Base-by-base conservation (phyloP, 345 rosid species). In the Euphorbia lathyris region DNA sequence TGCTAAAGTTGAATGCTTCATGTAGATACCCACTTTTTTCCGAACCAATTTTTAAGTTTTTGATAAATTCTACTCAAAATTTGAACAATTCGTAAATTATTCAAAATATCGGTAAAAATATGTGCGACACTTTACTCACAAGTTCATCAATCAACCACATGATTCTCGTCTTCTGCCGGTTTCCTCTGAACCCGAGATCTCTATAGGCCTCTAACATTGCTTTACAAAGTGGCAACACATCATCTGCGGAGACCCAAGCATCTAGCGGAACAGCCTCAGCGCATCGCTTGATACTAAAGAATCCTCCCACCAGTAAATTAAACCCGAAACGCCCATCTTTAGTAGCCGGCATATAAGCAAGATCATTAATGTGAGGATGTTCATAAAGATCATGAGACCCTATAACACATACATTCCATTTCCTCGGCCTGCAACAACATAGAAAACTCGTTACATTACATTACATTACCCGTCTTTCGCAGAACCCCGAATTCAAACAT, bases 81-180 rank as follows among this genome's bases (percentile, higher is more conserved):
- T n/a, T n/a, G n/a, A n/a, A n/a, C n/a, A n/a, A n/a, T n/a, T n/a
- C n/a, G n/a, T n/a, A n/a, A n/a, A n/a, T n/a, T n/a, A n/a, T n/a
- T n/a, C n/a, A n/a, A n/a, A n/a, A n/a, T n/a, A n/a, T n/a, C n/a
- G n/a, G n/a, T n/a, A n/a, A n/a, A n/a, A n/a, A n/a, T n/a, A n/a
- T n/a, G n/a, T n/a, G n/a, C n/a, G n/a, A n/a, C n/a, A n/a, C n/a
- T n/a, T n/a, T n/a, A 72, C 95, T 84, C 79, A 95, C 99, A 58
- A 95, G 87, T 81, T 95, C 97, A 63, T 95, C 97, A 36, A 95
- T 90, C 68, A 95, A 71, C 97, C 99, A 95, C 99, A 91, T 95
- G 97, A 95, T 95, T 79, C 99, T 86, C 0, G 97, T 91, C 77
- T 80, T 95, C 63, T 91, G 99, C 73, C 97, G 79, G 77, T 90